Percentiles rank a stretch among this genome's conserved stretches.
phyloP scores from a whole-genome alignment of 441 rosid genomes.

The Euphorbia schlechtendalii region DNA sequence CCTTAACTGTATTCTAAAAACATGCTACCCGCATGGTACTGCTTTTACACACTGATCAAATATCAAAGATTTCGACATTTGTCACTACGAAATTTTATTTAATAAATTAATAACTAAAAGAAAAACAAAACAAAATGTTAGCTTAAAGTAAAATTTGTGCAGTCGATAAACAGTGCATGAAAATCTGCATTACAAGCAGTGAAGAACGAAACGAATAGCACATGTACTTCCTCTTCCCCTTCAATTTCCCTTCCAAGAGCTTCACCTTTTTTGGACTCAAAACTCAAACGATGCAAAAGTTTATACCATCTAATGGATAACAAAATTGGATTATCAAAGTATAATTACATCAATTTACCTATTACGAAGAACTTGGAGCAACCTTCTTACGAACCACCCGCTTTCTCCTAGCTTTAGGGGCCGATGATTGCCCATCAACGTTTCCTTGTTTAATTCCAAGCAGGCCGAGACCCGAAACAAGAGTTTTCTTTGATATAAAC shows the following conservation, averaged over 20 bases:
- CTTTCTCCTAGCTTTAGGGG: slow-evolving; percentile 72
- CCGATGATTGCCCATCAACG: slow-evolving; percentile 34
- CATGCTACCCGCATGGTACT: too few relatives aligned
- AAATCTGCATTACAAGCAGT: slow-evolving; percentile 7
- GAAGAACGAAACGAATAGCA: background rate
- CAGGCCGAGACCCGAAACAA: slow-evolving; percentile 70
- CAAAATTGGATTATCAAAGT: slow-evolving; percentile 31
- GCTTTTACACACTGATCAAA: too few relatives aligned
- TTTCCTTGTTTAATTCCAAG: slow-evolving; percentile 74
- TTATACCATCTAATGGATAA: slow-evolving; percentile 14
- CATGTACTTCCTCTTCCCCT: background rate
- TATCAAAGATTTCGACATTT: too few relatives aligned
- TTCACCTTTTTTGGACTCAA: background rate
- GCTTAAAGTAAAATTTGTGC: background rate
- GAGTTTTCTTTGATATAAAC: slow-evolving; percentile 79
- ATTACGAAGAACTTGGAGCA: slow-evolving; percentile 40
- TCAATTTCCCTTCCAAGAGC: background rate
- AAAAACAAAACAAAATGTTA: slow-evolving; percentile 9
- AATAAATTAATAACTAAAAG: background rate
- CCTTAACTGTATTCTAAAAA: too few relatives aligned
- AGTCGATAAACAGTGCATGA: background rate
- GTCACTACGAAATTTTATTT: background rate
- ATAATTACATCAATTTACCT: slow-evolving; percentile 14
- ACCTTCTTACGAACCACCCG: slow-evolving; percentile 88
- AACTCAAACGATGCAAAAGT: slow-evolving; percentile 7